Conservation (phyloP, 2,329 filamentous ascomycete genomes). For the Exophiala sideris region DNA sequence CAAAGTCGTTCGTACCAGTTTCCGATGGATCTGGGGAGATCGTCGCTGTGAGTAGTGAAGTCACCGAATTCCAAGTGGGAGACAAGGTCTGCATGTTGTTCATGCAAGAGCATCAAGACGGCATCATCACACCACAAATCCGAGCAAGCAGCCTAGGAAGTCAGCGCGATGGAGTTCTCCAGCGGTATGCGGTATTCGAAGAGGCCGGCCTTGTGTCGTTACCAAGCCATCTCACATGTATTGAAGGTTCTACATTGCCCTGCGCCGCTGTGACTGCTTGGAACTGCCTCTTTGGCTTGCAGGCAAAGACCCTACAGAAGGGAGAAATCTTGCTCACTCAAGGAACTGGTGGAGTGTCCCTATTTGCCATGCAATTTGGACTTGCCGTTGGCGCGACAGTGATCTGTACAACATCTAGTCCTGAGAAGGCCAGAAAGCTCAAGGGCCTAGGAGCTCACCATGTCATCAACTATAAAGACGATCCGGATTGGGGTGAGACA, state of each 20-base stretch:
- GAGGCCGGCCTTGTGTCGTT: conserved; percentile 64
- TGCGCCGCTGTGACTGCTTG: conserved; percentile 63
- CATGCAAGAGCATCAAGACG: conserved; percentile 23
- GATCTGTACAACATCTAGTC: conserved; percentile 58
- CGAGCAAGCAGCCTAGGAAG: conserved; percentile 54
- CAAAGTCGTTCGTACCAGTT: conserved; percentile 40
- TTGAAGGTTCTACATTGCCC: conserved; percentile 56
- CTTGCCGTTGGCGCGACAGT: conserved; percentile 51
- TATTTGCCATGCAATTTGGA: conserved; percentile 44
- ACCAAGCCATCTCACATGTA: conserved; percentile 53
- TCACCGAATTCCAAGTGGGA: conserved; percentile 55
- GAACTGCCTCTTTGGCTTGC: conserved; percentile 61
- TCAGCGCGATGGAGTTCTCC: conserved; percentile 62
- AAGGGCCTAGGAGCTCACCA: conserved; percentile 56
- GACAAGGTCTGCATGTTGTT: conserved; percentile 50
- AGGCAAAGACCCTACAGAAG: conserved; percentile 49
- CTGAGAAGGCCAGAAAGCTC: conserved; percentile 52
- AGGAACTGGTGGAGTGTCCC: conserved; percentile 59
- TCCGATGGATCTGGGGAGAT: conserved; percentile 46
- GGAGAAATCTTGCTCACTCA: conserved; percentile 58
- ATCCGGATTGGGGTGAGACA: conserved; percentile 57
- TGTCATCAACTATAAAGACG: conserved; percentile 59
- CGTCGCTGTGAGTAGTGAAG: conserved; percentile 52
- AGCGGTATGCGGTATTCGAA: conserved; percentile 64
- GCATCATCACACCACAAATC: background rate